Evolutionary conservation across 495 filamentous ascomycete genomes (phyloP).

Genomic region (Penicillium cinerascens): DNA sequence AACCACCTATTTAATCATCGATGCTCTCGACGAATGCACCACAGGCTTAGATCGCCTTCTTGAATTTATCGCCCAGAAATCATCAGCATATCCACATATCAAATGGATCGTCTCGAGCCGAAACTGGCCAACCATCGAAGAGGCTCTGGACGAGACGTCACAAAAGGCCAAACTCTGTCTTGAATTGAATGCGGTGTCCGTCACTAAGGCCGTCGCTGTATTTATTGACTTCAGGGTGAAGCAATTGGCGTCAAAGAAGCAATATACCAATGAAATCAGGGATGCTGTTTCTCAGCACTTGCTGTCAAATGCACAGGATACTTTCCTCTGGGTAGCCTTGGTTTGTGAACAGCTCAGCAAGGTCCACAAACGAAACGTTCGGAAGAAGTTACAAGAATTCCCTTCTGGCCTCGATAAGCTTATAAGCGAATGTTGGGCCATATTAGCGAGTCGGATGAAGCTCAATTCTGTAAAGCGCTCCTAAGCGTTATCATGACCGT

Average conservation of each 20-base stretch:
- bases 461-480: conserved; percentile 5
- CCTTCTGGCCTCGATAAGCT: conserved; percentile 14
- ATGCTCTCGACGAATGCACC: conserved; percentile 49
- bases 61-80: conserved; percentile 23
- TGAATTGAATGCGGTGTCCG: conserved; percentile 16
- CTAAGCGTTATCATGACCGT: conserved; percentile 19
- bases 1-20: conserved; percentile 37
- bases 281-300: conserved; percentile 15
- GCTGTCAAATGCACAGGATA: conserved; percentile 21
- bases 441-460: conserved; percentile 2
- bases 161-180: conserved; percentile 13
- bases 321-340: conserved; percentile 36
- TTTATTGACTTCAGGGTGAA: conserved; percentile 35
- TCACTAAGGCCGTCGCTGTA: conserved; percentile 13
- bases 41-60: conserved; percentile 28
- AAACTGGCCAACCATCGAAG: conserved; percentile 19
- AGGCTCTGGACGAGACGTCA: background rate
- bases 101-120: conserved; percentile 35
- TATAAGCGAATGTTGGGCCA: conserved; percentile 18
- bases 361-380: background rate
- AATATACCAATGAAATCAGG: background rate
- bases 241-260: conserved; percentile 8
- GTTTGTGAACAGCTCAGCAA: conserved; percentile 19
- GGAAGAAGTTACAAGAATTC: conserved; percentile 1
- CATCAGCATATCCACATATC: conserved; percentile 6